phyloP scores from a whole-genome alignment of 495 filamentous ascomycete species.

The Aspergillus haitiensis region DNA sequence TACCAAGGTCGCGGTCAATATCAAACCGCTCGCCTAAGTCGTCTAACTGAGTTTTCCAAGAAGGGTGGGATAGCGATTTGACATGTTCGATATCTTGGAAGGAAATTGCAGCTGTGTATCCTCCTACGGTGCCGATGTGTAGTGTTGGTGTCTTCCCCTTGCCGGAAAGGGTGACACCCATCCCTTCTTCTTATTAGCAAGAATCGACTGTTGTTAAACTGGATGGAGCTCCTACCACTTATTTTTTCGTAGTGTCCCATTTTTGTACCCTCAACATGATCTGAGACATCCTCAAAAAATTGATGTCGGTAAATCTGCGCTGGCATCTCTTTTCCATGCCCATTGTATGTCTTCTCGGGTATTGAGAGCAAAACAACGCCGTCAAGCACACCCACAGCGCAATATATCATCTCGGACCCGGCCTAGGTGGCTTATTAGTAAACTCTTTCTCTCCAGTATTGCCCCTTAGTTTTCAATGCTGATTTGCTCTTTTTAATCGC shows the following conservation, averaged over 20 bases:
- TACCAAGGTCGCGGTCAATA: slow-evolving; percentile 46
- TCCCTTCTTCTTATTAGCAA: slow-evolving; percentile 29
- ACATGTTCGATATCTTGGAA: slow-evolving; percentile 12
- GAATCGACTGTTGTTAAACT: neutral
- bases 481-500: slow-evolving; percentile 8
- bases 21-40: slow-evolving; percentile 45
- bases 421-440: slow-evolving; percentile 23
- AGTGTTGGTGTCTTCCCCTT: slow-evolving; percentile 21
- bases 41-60: slow-evolving; percentile 38
- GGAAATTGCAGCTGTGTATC: slow-evolving; percentile 19
- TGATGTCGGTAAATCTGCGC: slow-evolving; percentile 22
- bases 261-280: slow-evolving; percentile 11
- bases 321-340: slow-evolving; percentile 7
- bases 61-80: slow-evolving; percentile 13
- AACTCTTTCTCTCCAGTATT: neutral
- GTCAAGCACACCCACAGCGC: slow-evolving; percentile 28
- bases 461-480: neutral
- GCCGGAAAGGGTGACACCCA: slow-evolving; percentile 26
- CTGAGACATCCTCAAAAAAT: slow-evolving; percentile 19
- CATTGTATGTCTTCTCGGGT: slow-evolving; percentile 22
- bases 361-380: slow-evolving; percentile 30
- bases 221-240: slow-evolving; percentile 27
- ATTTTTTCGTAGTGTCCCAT: slow-evolving; percentile 33
- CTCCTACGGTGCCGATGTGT: slow-evolving; percentile 36
- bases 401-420: slow-evolving; percentile 16